These are phyloP conservation scores for Scutellaria galericulata DNA, from an alignment of 257 asterid genomes.

Conservation along the genomic window DNA sequence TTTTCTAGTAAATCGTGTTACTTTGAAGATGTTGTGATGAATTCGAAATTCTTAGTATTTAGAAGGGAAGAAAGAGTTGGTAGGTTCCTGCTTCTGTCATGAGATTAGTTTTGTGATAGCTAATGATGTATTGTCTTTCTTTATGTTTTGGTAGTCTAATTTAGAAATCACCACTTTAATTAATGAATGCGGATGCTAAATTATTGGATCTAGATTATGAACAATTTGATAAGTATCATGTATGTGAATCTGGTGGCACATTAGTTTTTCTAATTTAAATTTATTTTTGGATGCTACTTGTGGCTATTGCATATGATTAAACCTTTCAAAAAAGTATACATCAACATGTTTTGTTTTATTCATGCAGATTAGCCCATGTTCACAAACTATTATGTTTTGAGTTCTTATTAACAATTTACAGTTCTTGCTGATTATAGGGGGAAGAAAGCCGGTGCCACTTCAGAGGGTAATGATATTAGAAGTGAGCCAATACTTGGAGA, in stretches of 20 bases:
- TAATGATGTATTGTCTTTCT: neutral
- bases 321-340: neutral
- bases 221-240: neutral
- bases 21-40: constrained; percentile 16
- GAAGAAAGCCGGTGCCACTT: constrained; percentile 86
- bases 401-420: constrained; percentile 25
- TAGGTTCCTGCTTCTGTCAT: neutral
- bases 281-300: neutral
- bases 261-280: neutral
- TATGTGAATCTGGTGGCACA: constrained; percentile 1
- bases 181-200: neutral
- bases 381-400: constrained; percentile 27
- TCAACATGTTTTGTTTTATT: neutral
- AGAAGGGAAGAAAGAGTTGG: constrained; percentile 23
- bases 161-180: neutral
- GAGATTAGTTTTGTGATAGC: neutral
- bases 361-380: constrained; percentile 14
- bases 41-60: constrained; percentile 1
- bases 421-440: constrained; percentile 57
- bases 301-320: neutral
- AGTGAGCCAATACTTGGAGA: constrained; percentile 97
- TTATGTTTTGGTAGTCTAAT: neutral
- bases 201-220: constrained; percentile 12
- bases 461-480: constrained; percentile 99
- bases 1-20: constrained; percentile 16